Evolutionary conservation across 2,329 filamentous ascomycete genomes (phyloP).

Genomic region (Trichoderma hamatum): DNA sequence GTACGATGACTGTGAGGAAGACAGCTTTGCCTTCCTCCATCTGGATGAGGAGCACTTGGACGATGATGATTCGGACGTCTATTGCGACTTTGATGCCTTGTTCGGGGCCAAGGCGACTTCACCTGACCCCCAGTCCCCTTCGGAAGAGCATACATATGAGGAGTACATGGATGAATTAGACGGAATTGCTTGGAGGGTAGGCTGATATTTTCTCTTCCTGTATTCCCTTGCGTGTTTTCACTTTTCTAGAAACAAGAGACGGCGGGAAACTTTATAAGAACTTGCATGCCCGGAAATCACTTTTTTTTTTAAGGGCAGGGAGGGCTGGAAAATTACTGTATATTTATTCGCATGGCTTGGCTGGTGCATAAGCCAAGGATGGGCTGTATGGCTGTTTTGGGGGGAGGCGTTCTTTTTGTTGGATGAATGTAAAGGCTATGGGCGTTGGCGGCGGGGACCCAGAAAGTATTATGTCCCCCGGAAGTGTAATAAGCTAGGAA

Average conservation of each 20-base stretch:
- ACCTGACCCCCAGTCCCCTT: constrained; percentile 31
- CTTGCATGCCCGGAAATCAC: constrained; percentile 12
- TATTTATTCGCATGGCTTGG: constrained; percentile 27
- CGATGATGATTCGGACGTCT: constrained; percentile 54
- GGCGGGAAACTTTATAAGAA: not conserved
- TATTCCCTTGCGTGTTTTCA: not conserved
- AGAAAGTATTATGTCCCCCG: not conserved
- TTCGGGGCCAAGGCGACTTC: constrained; percentile 33
- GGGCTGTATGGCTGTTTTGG: constrained; percentile 11
- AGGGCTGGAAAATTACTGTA: constrained; percentile 27
- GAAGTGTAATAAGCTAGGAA: constrained; percentile 19
- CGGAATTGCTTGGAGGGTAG: constrained; percentile 51
- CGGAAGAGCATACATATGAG: constrained; percentile 52
- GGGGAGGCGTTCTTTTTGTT: constrained; percentile 20
- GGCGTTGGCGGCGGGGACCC: constrained; percentile 24
- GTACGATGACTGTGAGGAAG: constrained; percentile 46
- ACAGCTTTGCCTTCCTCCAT: constrained; percentile 54
- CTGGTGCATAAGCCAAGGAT: constrained; percentile 21
- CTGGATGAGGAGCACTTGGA: constrained; percentile 51
- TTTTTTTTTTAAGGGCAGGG: not conserved
- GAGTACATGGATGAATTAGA: constrained; percentile 61
- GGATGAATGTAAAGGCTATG: constrained; percentile 22
- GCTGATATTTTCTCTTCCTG: not conserved
- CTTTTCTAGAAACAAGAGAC: constrained; percentile 5
- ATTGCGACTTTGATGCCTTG: constrained; percentile 56